These are phyloP conservation scores for Backusella tuberculispora DNA, from an alignment of 192 early-diverging fungal species.

Conservation along the genomic window DNA sequence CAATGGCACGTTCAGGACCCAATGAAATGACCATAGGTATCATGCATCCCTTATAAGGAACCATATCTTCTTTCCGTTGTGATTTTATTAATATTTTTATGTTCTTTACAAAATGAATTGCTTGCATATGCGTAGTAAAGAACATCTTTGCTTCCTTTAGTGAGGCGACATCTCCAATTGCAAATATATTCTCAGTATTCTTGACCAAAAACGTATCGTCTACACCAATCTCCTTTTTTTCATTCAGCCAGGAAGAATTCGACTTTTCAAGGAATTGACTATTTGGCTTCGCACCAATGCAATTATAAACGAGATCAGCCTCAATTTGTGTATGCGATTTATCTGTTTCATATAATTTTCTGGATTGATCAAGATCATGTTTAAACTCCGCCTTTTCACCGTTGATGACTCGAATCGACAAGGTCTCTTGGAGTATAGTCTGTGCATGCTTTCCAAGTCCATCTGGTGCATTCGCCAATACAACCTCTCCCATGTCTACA, in stretches of 20 bases:
- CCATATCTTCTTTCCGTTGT: neutral
- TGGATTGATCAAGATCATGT: neutral
- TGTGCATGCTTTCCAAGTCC: conserved; percentile 7
- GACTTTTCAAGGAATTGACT: conserved; percentile 3
- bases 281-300: conserved; percentile 17
- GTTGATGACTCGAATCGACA: neutral
- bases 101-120: conserved; percentile 15
- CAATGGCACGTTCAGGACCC: conserved; percentile 22
- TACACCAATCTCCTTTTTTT: conserved; percentile 7
- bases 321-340: conserved; percentile 1
- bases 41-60: conserved; percentile 4
- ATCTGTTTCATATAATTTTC: conserved; percentile 11
- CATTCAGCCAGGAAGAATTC: neutral
- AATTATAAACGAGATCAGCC: conserved; percentile 23
- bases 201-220: conserved; percentile 13
- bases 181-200: neutral
- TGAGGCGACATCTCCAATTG: conserved; percentile 16
- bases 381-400: conserved; percentile 12
- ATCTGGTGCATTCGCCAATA: conserved; percentile 2
- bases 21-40: conserved; percentile 12
- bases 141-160: conserved; percentile 24
- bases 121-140: conserved; percentile 33
- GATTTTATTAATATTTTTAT: neutral
- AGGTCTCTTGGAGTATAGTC: neutral
- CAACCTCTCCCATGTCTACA: neutral